Conservation (phyloP, 169 alveolate genomes). For the Amoebophrya sp. region DNA sequence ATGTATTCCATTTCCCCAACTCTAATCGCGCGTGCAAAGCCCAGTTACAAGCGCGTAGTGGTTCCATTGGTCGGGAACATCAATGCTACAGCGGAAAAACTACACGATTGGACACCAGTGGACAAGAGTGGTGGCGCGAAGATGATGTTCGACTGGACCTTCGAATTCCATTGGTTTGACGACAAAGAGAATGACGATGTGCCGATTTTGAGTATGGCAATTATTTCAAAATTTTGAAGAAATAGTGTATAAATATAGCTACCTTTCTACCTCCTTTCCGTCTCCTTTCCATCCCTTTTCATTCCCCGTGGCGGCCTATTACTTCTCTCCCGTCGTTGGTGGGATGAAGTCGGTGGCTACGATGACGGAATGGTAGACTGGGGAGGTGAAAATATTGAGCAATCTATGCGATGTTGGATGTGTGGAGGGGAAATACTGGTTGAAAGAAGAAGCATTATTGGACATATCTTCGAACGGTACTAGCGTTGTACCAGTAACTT, state of each 20-base stretch:
- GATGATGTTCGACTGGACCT: conserved; percentile 57
- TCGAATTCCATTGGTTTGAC: conserved; percentile 55
- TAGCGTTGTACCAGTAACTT: too few species aligned
- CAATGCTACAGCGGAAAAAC: background rate
- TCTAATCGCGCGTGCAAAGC: too few species aligned
- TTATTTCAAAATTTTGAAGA: too few species aligned
- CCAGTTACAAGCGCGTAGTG: conserved; percentile 38
- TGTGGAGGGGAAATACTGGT: conserved; percentile 52
- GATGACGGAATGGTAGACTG: conserved; percentile 54
- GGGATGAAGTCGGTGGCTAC: conserved; percentile 52
- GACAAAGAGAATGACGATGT: conserved; percentile 49
- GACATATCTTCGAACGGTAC: background rate
- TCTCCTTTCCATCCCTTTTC: too few species aligned
- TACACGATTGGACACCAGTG: background rate
- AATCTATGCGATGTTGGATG: conserved; percentile 46
- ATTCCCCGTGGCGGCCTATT: conserved; percentile 53
- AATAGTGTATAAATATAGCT: too few species aligned
- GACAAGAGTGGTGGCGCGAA: conserved; percentile 50
- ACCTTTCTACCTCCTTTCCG: too few species aligned
- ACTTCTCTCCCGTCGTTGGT: conserved; percentile 52
- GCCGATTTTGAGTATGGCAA: conserved; percentile 49
- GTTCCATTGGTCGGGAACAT: background rate
- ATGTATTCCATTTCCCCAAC: too few species aligned
- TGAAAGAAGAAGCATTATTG: background rate
- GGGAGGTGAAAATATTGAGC: conserved; percentile 57